Percentiles rank a stretch among this genome's conserved stretches.
These are phyloP conservation scores for Phyllosticta ampelicida DNA, from an alignment of 2,329 filamentous ascomycete genomes.

Conservation along the genomic window DNA sequence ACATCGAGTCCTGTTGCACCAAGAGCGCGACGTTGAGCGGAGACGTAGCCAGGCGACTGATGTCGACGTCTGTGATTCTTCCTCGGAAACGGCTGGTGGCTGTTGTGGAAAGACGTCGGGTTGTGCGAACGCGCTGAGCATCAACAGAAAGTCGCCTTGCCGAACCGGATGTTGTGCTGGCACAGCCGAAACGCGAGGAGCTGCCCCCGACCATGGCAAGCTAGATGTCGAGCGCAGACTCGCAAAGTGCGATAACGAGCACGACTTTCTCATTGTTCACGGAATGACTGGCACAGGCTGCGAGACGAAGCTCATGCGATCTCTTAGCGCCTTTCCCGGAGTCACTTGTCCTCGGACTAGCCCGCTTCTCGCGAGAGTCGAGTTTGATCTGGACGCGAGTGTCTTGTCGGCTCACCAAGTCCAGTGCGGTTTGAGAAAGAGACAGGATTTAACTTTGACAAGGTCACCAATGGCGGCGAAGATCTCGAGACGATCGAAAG, in stretches of 20 bases:
- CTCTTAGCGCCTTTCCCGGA: constrained; percentile 38
- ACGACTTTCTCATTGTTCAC: constrained; percentile 48
- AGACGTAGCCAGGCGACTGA: neutral
- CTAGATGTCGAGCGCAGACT: constrained; percentile 19
- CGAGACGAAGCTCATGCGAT: constrained; percentile 50
- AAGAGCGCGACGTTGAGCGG: neutral
- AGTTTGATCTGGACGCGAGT: constrained; percentile 48
- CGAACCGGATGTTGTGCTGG: neutral
- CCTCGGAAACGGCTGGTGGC: neutral
- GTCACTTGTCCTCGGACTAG: constrained; percentile 52
- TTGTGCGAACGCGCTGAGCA: neutral
- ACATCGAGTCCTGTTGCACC: constrained; percentile 7
- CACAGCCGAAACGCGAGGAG: no score
- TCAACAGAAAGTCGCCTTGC: neutral
- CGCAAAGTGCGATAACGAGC: constrained; percentile 31
- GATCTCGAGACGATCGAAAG: constrained; percentile 44
- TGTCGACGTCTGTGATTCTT: neutral
- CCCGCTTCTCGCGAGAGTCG: constrained; percentile 52
- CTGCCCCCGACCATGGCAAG: no score
- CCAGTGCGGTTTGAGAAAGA: constrained; percentile 41
- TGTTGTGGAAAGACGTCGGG: no score
- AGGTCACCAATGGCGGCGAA: constrained; percentile 27
- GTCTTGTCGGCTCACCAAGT: constrained; percentile 26
- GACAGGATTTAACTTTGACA: constrained; percentile 52
- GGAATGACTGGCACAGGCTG: constrained; percentile 69